Conservation (phyloP, 163 green algal species). For the Scenedesmus sp. region DNA sequence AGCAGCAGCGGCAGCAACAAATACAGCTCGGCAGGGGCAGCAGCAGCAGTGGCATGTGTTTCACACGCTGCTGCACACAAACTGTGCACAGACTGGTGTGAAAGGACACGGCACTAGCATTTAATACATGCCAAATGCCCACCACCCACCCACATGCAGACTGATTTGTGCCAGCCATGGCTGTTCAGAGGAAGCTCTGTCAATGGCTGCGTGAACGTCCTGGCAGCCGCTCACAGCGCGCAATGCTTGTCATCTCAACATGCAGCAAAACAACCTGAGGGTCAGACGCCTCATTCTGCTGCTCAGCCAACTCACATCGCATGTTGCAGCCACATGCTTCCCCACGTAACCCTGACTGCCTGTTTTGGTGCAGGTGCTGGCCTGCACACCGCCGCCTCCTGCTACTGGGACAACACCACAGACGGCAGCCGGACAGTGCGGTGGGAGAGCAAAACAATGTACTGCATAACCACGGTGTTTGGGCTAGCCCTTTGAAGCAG, state of each 20-base stretch:
- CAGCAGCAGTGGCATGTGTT: not conserved
- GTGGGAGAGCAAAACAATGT: constrained; percentile 92
- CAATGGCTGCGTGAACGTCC: no score
- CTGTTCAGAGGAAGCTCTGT: no score
- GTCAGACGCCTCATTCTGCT: no score
- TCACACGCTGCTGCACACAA: not conserved
- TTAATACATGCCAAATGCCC: no score
- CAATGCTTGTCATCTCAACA: no score
- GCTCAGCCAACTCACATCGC: not conserved
- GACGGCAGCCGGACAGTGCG: constrained; percentile 84
- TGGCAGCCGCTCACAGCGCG: no score
- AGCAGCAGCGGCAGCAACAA: not conserved
- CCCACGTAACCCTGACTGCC: not conserved
- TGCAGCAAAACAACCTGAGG: no score
- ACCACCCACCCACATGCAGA: no score
- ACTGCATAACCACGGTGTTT: constrained; percentile 88
- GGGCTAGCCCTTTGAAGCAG: constrained; percentile 65
- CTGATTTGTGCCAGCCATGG: no score
- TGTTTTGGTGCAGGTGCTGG: constrained; percentile 71
- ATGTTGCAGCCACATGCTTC: not conserved
- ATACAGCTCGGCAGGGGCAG: no score
- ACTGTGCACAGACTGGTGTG: no score
- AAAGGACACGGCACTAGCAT: no score
- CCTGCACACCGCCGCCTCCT: constrained; percentile 84
- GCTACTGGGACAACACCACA: constrained; percentile 85